These are phyloP conservation scores for Stemphylium lycopersici DNA, from an alignment of 2,329 filamentous ascomycete genomes.

Conservation along the genomic window DNA sequence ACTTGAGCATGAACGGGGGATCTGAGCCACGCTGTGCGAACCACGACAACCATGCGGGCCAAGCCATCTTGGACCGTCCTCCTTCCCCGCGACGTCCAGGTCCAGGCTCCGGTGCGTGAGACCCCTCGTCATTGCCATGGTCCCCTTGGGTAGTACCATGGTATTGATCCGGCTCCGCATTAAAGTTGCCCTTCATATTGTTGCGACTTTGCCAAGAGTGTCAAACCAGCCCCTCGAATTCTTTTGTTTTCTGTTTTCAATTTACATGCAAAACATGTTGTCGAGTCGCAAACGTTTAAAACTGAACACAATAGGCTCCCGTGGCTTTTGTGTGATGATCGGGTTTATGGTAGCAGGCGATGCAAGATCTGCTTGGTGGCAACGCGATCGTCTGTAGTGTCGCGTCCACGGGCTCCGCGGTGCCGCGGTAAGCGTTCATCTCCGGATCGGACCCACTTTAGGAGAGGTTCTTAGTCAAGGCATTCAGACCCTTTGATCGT, in stretches of 20 bases:
- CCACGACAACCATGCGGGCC: conserved; percentile 33
- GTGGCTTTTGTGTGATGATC: background rate
- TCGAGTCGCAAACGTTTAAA: background rate
- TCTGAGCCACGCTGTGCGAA: conserved; percentile 39
- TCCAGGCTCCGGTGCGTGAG: background rate
- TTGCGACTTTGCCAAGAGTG: background rate
- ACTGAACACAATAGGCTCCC: too few species aligned
- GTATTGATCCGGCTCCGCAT: background rate
- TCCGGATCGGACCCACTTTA: background rate
- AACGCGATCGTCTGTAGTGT: too few species aligned
- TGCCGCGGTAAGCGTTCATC: background rate
- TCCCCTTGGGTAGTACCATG: background rate
- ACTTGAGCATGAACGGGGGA: conserved; percentile 40
- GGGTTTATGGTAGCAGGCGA: too few species aligned
- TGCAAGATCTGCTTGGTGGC: background rate
- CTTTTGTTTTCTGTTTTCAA: background rate
- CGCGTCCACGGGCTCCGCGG: background rate
- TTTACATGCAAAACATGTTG: background rate
- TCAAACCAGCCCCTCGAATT: background rate
- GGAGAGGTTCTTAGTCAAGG: too few species aligned
- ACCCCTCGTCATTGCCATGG: background rate
- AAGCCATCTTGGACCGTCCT: conserved; percentile 15
- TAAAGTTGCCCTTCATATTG: background rate
- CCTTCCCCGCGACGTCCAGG: background rate
- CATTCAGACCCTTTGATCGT: too few species aligned